Percentiles rank a stretch among this genome's conserved stretches.
Conservation (phyloP, 176 grass and related monocot genomes). For the Triticum timopheevii region DNA sequence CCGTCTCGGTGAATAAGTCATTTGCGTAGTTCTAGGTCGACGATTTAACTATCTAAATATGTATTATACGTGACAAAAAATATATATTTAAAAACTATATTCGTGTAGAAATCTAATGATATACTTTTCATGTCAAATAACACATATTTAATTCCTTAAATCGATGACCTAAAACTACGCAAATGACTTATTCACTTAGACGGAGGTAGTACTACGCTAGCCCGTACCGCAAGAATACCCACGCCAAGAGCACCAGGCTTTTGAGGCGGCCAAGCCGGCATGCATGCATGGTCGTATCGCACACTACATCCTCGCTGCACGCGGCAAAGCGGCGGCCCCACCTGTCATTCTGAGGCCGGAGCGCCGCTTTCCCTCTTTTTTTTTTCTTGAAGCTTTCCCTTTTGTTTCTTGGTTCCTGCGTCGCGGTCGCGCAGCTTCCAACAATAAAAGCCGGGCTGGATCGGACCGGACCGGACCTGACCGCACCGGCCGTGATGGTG, state of each 20-base stretch:
- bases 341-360: not conserved
- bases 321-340: not conserved
- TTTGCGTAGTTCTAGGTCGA: too few species aligned
- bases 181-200: too few species aligned
- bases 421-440: not conserved
- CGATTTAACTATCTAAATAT: too few species aligned
- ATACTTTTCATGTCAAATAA: too few species aligned
- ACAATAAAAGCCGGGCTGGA: not conserved
- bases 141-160: too few species aligned
- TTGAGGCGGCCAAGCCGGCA: not conserved
- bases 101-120: too few species aligned
- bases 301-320: not conserved
- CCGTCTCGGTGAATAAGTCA: too few species aligned
- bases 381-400: too few species aligned
- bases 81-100: too few species aligned
- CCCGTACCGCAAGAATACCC: not conserved
- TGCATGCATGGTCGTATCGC: not conserved
- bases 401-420: slow-evolving; percentile 7
- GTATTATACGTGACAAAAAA: too few species aligned
- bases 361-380: not conserved
- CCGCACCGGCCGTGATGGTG: not conserved
- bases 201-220: too few species aligned
- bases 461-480: not conserved
- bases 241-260: not conserved
- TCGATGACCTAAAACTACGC: too few species aligned